phyloP scores from a whole-genome alignment of 2,329 filamentous ascomycete genomes.

The Aspergillus sp. region DNA sequence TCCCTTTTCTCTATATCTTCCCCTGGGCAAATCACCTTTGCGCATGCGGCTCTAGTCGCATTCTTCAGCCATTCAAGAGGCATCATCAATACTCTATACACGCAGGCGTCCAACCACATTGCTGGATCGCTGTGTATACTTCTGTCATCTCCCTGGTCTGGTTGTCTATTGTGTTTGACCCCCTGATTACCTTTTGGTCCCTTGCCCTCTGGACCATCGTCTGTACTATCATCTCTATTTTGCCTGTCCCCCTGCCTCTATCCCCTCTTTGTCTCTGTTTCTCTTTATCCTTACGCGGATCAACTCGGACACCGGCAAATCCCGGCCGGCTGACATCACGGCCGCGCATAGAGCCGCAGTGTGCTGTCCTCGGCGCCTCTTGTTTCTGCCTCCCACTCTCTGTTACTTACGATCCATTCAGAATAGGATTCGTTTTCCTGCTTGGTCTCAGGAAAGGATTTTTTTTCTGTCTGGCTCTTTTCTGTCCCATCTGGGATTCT shows the following conservation, averaged over 20 bases:
- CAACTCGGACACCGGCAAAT: conserved; percentile 17
- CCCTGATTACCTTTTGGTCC: no score
- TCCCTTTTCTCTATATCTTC: no score
- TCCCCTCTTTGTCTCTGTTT: not conserved
- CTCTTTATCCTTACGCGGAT: conserved; percentile 9
- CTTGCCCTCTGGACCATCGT: no score
- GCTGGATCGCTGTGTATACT: not conserved
- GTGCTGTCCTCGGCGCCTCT: conserved; percentile 3
- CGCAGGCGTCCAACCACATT: not conserved
- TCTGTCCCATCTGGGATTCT: no score
- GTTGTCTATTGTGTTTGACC: no score
- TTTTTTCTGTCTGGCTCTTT: no score
- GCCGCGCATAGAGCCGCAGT: conserved; percentile 10
- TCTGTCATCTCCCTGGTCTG: not conserved
- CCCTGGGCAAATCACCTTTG: no score
- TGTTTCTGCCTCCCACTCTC: not conserved
- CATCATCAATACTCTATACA: not conserved
- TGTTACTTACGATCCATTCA: no score
- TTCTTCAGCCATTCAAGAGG: not conserved
- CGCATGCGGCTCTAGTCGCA: not conserved
- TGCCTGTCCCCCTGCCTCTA: not conserved
- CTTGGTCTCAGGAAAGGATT: no score
- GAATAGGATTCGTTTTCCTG: no score
- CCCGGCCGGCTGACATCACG: conserved; percentile 12
- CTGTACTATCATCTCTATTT: no score